phyloP scores from a whole-genome alignment of 2,329 filamentous ascomycete genomes.

The Sodiomyces alkalinus region DNA sequence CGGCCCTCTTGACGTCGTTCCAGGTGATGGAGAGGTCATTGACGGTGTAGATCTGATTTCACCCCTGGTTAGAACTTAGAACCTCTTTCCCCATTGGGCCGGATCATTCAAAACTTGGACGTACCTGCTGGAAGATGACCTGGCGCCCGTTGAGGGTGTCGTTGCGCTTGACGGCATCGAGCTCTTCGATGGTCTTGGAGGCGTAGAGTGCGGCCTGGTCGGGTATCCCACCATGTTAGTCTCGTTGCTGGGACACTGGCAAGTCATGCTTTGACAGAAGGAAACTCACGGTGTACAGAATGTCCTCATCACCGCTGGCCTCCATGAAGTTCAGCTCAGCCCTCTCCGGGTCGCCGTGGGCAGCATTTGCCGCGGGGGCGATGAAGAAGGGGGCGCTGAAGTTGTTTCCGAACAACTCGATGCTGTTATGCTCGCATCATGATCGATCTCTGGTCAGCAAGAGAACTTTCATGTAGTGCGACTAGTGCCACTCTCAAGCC shows the following conservation, averaged over 20 bases:
- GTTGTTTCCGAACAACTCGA: constrained; percentile 29
- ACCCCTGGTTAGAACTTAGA: background rate
- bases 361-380: constrained; percentile 27
- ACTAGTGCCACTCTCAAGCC: no score
- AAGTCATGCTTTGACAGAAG: background rate
- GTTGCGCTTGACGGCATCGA: constrained; percentile 13
- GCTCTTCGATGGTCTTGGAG: constrained; percentile 18
- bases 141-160: constrained; percentile 12
- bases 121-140: constrained; percentile 18
- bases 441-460: no score
- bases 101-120: no score
- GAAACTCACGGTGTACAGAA: constrained; percentile 25
- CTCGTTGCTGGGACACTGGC: background rate
- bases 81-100: background rate
- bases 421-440: constrained; percentile 12
- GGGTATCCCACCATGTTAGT: no score
- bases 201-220: constrained; percentile 15
- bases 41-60: constrained; percentile 15
- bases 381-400: constrained; percentile 34
- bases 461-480: no score
- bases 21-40: constrained; percentile 17
- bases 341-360: constrained; percentile 23
- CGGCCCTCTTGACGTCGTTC: constrained; percentile 17
- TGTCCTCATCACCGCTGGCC: constrained; percentile 25
- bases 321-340: constrained; percentile 32